phyloP scores from a whole-genome alignment of 2,329 filamentous ascomycete genomes.

The Diplodia sapinea region DNA sequence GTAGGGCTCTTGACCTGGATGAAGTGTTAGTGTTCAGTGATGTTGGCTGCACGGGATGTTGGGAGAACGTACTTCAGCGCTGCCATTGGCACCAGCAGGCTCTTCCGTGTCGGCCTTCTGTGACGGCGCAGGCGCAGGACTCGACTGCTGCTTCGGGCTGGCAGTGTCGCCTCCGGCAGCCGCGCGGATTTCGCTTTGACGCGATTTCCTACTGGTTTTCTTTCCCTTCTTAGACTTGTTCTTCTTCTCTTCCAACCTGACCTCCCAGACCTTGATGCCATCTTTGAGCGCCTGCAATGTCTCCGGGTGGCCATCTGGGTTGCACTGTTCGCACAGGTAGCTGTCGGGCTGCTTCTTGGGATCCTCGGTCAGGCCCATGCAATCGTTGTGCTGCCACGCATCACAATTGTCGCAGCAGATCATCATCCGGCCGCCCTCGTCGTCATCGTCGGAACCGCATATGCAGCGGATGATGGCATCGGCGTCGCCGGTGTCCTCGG shows the following conservation, averaged over 20 bases:
- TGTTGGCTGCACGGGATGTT: not conserved
- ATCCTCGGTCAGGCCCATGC: constrained; percentile 82
- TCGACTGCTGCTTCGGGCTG: constrained; percentile 35
- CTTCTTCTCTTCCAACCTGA: constrained; percentile 64
- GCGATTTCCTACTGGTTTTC: constrained; percentile 67
- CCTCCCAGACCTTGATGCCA: constrained; percentile 87
- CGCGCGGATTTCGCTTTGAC: constrained; percentile 64
- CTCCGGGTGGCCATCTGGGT: constrained; percentile 80
- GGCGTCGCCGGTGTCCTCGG: constrained; percentile 60
- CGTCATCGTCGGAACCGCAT: constrained; percentile 85
- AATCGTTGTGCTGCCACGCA: constrained; percentile 97
- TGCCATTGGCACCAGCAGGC: constrained; percentile 29
- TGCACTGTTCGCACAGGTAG: constrained; percentile 93
- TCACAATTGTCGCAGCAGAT: constrained; percentile 92
- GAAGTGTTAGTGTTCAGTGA: not conserved
- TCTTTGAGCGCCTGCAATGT: constrained; percentile 77
- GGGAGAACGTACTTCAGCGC: constrained; percentile 13
- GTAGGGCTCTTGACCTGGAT: constrained; percentile 23
- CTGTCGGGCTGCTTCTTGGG: constrained; percentile 56
- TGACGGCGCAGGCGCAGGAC: constrained; percentile 28
- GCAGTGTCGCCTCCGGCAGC: constrained; percentile 51
- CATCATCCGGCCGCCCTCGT: constrained; percentile 88
- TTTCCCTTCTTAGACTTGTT: constrained; percentile 63
- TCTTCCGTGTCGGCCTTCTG: constrained; percentile 36
- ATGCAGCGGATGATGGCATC: constrained; percentile 89